These are phyloP conservation scores for Aspergillus aculeatinus DNA, from an alignment of 2,329 filamentous ascomycete species.

Conservation along the genomic window DNA sequence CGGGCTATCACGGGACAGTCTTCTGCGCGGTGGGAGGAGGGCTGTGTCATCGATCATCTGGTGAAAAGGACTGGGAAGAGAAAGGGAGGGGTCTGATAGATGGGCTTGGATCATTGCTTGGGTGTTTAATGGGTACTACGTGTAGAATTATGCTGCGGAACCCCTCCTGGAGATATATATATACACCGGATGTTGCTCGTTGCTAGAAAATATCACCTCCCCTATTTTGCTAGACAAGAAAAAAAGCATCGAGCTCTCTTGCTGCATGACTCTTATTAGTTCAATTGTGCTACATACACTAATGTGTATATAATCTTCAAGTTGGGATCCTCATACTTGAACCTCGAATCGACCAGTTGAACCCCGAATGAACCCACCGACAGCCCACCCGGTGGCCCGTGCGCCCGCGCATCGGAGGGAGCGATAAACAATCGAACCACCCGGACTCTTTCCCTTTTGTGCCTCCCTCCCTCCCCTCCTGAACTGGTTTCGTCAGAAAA, in stretches of 20 bases:
- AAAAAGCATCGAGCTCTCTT: too few species aligned
- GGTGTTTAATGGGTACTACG: too few species aligned
- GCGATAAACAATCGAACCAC: slow-evolving; percentile 22
- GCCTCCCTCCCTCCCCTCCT: neutral
- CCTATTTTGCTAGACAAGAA: too few species aligned
- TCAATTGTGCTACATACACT: too few species aligned
- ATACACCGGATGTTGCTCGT: too few species aligned
- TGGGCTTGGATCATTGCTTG: neutral
- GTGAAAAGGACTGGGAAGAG: slow-evolving; percentile 58
- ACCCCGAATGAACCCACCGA: neutral
- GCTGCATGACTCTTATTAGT: too few species aligned
- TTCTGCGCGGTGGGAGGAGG: slow-evolving; percentile 62
- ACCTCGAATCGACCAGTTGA: neutral
- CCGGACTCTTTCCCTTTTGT: neutral
- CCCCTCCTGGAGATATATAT: too few species aligned
- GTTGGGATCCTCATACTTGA: neutral
- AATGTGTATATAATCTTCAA: too few species aligned
- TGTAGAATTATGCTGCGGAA: too few species aligned
- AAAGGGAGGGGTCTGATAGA: slow-evolving; percentile 23
- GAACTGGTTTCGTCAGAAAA: neutral
- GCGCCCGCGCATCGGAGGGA: slow-evolving; percentile 16
- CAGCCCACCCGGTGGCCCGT: slow-evolving; percentile 13
- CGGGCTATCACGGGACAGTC: slow-evolving; percentile 60
- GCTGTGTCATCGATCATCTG: slow-evolving; percentile 64
- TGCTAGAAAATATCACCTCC: too few species aligned